Evolutionary conservation across 805 yeast species (phyloP).

Genomic region (Yamadazyma laniorum): DNA sequence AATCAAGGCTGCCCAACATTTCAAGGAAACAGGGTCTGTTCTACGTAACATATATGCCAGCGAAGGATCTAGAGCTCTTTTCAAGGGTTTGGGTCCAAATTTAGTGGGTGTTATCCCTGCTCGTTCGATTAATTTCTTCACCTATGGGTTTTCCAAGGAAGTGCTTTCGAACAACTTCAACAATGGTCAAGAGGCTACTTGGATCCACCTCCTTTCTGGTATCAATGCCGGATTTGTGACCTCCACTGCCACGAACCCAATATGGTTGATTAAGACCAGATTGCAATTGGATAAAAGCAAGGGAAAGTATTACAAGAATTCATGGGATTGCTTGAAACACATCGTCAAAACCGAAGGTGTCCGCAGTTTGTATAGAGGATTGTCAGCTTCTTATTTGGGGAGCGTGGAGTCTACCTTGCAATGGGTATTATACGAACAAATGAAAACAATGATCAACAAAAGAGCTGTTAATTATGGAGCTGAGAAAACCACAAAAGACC

Average conservation of each 20-base stretch:
- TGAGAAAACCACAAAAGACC: conserved; percentile 51
- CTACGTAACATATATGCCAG: conserved; percentile 61
- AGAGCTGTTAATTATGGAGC: conserved; percentile 41
- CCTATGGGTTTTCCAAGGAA: conserved; percentile 92
- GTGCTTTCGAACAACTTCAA: conserved; percentile 63
- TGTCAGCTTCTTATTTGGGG: conserved; percentile 91
- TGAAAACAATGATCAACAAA: conserved; percentile 66
- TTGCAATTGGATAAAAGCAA: conserved; percentile 81
- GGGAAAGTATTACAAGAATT: conserved; percentile 69
- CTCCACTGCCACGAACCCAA: conserved; percentile 95
- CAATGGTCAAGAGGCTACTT: conserved; percentile 73
- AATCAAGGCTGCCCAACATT: conserved; percentile 61
- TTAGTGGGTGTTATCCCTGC: conserved; percentile 98
- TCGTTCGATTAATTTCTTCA: conserved; percentile 91
- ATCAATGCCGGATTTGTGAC: conserved; percentile 91
- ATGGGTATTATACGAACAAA: conserved; percentile 95
- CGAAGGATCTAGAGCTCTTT: conserved; percentile 86
- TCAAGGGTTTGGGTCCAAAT: conserved; percentile 95
- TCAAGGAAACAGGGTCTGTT: conserved; percentile 77
- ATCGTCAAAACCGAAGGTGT: conserved; percentile 78
- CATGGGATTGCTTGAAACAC: conserved; percentile 77
- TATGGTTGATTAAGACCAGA: conserved; percentile 94
- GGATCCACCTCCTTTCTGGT: conserved; percentile 85
- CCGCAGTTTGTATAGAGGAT: conserved; percentile 79
- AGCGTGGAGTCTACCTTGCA: conserved; percentile 90